Evolutionary conservation across 2,329 filamentous ascomycete genomes (phyloP).

Genomic region (Juglanconis juglandina): DNA sequence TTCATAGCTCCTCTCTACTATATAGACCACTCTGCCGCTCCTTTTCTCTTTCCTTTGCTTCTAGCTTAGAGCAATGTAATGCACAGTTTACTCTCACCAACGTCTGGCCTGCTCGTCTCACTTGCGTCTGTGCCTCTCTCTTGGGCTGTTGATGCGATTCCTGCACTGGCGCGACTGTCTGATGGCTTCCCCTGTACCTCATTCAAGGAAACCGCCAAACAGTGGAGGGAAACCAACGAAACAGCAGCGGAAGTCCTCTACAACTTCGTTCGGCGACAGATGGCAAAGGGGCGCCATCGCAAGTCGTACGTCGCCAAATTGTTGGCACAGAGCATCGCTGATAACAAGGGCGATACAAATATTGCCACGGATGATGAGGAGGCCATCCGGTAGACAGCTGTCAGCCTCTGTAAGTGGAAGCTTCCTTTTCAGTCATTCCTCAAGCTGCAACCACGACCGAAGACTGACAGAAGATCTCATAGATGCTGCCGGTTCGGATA

Average conservation of each 20-base stretch:
- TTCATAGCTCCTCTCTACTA: too few relatives aligned
- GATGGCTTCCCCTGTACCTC: conserved; percentile 26
- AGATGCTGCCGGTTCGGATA: conserved; percentile 27
- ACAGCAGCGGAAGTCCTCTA: conserved; percentile 26
- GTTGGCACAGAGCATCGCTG: background rate
- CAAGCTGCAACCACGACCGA: too few relatives aligned
- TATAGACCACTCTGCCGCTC: too few relatives aligned
- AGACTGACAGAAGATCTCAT: too few relatives aligned
- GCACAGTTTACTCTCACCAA: too few relatives aligned
- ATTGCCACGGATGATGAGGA: background rate
- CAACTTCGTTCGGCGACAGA: conserved; percentile 22
- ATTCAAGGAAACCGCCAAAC: conserved; percentile 27
- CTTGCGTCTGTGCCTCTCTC: conserved; percentile 22
- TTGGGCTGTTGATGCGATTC: conserved; percentile 31
- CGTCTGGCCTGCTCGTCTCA: too few relatives aligned
- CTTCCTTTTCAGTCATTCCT: too few relatives aligned
- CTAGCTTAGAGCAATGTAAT: too few relatives aligned
- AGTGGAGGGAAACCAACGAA: conserved; percentile 22
- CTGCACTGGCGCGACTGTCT: conserved; percentile 27
- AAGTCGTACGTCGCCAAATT: background rate
- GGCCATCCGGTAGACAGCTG: conserved; percentile 1
- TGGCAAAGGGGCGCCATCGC: background rate
- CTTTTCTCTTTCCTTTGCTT: too few relatives aligned
- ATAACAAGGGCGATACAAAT: background rate
- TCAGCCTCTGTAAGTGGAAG: conserved; percentile 18